phyloP scores from a whole-genome alignment of 768 basidiomycete species.

The Boletus reticuloceps region DNA sequence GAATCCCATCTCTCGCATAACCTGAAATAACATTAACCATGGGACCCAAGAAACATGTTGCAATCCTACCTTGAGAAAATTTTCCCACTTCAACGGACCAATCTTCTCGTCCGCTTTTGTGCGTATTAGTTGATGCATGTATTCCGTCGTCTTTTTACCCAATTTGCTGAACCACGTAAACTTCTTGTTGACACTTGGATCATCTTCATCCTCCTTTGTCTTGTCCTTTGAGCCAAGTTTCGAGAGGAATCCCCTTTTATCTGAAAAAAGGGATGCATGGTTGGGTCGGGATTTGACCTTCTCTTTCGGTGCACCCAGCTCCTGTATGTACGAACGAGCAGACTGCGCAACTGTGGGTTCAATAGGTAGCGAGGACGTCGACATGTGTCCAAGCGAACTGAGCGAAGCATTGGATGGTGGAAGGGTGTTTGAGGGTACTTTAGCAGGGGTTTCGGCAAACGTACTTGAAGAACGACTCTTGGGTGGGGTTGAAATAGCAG shows the following conservation, averaged over 20 bases:
- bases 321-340: constrained; percentile 64
- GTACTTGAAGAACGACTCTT: constrained; percentile 16
- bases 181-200: constrained; percentile 34
- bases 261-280: constrained; percentile 49
- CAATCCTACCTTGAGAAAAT: constrained; percentile 61
- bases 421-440: constrained; percentile 4
- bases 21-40: constrained; percentile 34
- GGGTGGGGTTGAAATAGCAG: constrained; percentile 16
- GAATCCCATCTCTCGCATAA: constrained; percentile 81
- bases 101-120: constrained; percentile 54
- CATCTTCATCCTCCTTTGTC: constrained; percentile 31
- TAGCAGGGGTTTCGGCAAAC: constrained; percentile 26
- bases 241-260: constrained; percentile 47
- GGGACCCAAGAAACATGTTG: neutral
- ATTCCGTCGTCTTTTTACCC: constrained; percentile 53
- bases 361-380: constrained; percentile 42
- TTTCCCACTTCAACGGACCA: constrained; percentile 76
- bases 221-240: constrained; percentile 39
- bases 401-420: constrained; percentile 16
- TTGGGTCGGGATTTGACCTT: constrained; percentile 74
- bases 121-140: constrained; percentile 65
- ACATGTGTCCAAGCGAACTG: constrained; percentile 27
- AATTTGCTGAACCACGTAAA: constrained; percentile 56
- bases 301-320: constrained; percentile 47
- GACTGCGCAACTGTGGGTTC: constrained; percentile 62